Base-by-base conservation (phyloP, 2,329 filamentous ascomycete species). In the Cadophora sp. region DNA sequence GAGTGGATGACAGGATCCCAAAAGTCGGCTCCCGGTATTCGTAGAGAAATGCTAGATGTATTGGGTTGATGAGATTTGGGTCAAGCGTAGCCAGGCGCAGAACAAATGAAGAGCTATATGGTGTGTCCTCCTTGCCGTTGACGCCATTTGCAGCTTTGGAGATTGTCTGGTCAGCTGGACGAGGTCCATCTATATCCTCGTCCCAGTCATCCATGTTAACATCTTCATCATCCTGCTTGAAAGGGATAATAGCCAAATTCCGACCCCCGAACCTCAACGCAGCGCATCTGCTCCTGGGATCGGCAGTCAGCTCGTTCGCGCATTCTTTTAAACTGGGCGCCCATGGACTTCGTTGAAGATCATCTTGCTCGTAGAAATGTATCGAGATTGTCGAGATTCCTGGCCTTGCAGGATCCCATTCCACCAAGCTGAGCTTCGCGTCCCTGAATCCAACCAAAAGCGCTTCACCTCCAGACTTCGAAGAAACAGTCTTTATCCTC, bases 21-120 rank as follows among this genome's bases (percentile, higher is more conserved):
- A 99, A 97, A 0, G 96, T 99, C 14, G 96, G 95, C 80, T 98
- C 96, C 78, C 96, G 90, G 80, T 99, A 99, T 81, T 98, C 95
- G 84, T 98, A 88, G 71, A 99, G 83, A 79, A 99, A 99, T 64
- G 92, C 90, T 76, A 99, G 87, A 77, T 97, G 93, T 75, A 97
- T 89, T 59, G 95, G 94, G 79, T 97, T 92, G 68, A 95, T 88
- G 73, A 99, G 85, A 70, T 87, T 89, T 70, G 94, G 92, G 79
- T 98, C 95, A 80, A 99, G 85, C 75, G 94, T 89, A 62, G 94
- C 93, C 72, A 98, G 85, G 70, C 94, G 91, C 71, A 99, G 86
- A 71, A 98, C 95, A 82, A 98, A 99, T 66, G 96, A 98, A 41
- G 94, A 87, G 74, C 89, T 87, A 84, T 97, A 97, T 59, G 93